Percentiles rank a stretch among this genome's conserved stretches.
Conservation (phyloP, 1,284 basidiomycete genomes). For the Cryptococcus sp. region DNA sequence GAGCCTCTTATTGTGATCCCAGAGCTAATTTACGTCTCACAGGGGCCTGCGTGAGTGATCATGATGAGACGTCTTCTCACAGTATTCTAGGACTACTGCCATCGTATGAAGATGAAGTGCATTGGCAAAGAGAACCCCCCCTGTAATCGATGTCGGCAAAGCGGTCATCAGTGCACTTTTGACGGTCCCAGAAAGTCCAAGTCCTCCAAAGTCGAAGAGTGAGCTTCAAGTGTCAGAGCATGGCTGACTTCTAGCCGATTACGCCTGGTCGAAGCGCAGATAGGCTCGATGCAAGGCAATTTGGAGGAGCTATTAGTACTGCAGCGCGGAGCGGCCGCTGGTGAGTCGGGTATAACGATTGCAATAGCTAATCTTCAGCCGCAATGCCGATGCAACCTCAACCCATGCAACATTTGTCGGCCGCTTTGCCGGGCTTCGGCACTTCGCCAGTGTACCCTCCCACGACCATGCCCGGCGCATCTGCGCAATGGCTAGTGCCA, state of each 20-base stretch:
- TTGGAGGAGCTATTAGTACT: slow-evolving; percentile 71
- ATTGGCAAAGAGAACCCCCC: slow-evolving; percentile 80
- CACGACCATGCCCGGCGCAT: no score
- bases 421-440: no score
- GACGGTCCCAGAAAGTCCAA: slow-evolving; percentile 80
- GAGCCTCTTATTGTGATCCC: background rate
- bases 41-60: slow-evolving; percentile 2
- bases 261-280: slow-evolving; percentile 77
- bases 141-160: slow-evolving; percentile 81
- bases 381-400: background rate
- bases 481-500: no score
- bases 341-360: no score
- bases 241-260: slow-evolving; percentile 65
- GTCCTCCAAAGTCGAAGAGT: slow-evolving; percentile 76
- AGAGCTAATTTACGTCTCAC: background rate
- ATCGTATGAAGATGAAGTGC: slow-evolving; percentile 61
- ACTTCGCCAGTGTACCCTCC: no score
- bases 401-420: background rate
- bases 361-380: background rate
- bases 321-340: slow-evolving; percentile 58
- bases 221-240: slow-evolving; percentile 41
- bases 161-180: slow-evolving; percentile 81
- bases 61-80: background rate
- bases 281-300: slow-evolving; percentile 71
- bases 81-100: slow-evolving; percentile 40